Conservation (phyloP, 345 rosid species). For the Acer campestre region DNA sequence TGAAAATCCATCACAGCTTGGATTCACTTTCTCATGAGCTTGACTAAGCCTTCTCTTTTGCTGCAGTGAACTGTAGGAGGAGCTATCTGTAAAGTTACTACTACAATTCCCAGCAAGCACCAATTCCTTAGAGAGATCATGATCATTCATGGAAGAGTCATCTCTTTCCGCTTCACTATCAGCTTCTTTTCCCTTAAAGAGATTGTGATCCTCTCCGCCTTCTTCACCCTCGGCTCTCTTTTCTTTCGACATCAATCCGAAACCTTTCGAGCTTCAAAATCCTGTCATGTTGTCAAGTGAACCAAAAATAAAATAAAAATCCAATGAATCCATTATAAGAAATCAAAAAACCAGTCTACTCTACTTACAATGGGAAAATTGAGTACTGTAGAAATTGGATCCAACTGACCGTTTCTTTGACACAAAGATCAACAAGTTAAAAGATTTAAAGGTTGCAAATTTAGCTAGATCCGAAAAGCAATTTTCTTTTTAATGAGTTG, state of each 20-base stretch:
- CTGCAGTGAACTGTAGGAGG: constrained; percentile 20
- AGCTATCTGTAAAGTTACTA: constrained; percentile 6
- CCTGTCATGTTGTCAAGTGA: constrained; percentile 7
- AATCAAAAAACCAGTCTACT: constrained; percentile 4
- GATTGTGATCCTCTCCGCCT: constrained; percentile 17
- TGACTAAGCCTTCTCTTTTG: constrained; percentile 27
- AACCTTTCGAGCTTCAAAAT: neutral
- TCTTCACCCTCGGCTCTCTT: constrained; percentile 43
- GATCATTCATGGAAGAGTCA: constrained; percentile 9
- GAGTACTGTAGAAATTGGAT: neutral
- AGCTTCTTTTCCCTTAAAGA: constrained; percentile 28
- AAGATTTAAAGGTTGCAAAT: neutral
- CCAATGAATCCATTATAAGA: constrained; percentile 5
- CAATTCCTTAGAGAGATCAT: constrained; percentile 23
- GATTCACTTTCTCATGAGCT: constrained; percentile 10
- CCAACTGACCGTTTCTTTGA: too few relatives aligned
- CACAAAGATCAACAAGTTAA: too few relatives aligned
- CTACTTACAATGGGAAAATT: neutral
- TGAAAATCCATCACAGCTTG: constrained; percentile 5
- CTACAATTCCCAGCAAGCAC: constrained; percentile 29
- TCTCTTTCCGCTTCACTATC: constrained; percentile 39
- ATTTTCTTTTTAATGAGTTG: neutral
- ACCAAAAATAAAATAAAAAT: neutral
- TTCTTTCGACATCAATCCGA: constrained; percentile 39
- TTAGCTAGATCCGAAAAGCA: neutral